A percentile compares a stretch with the other conserved stretches of the same genome.
Evolutionary conservation across 2,329 filamentous ascomycete genomes (phyloP).

Genomic region (Fusarium guadeloupense): DNA sequence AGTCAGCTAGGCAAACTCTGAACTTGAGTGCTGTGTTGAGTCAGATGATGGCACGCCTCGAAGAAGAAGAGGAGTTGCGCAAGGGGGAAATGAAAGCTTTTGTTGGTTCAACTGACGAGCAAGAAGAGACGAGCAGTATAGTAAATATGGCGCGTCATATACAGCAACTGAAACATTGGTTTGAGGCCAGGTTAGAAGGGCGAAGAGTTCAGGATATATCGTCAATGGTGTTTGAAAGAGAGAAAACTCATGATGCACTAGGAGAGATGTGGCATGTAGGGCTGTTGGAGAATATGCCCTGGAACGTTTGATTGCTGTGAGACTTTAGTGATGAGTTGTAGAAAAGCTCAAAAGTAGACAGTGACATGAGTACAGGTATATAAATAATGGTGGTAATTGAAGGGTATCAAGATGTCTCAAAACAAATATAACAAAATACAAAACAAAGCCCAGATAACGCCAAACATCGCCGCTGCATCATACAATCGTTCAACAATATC

Average conservation of each 20-base stretch:
- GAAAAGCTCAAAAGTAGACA: too few species aligned
- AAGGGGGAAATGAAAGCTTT: conserved; percentile 16
- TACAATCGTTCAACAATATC: conserved; percentile 5
- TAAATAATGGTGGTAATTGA: too few species aligned
- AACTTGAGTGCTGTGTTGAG: conserved; percentile 27
- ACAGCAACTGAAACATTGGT: conserved; percentile 46
- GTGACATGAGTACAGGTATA: neutral
- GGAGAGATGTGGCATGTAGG: conserved; percentile 36
- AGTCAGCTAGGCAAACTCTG: conserved; percentile 30
- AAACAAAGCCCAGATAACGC: neutral
- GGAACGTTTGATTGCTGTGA: conserved; percentile 29
- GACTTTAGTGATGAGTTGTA: too few species aligned
- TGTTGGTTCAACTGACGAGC: conserved; percentile 9
- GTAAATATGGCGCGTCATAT: conserved; percentile 39
- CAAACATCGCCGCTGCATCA: neutral
- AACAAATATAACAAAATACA: neutral
- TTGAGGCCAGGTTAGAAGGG: conserved; percentile 39
- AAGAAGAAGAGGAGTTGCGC: conserved; percentile 16
- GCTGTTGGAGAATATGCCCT: conserved; percentile 36
- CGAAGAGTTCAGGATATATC: conserved; percentile 3
- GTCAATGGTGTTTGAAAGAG: neutral
- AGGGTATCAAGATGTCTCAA: conserved; percentile 22
- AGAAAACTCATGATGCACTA: neutral
- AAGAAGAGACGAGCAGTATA: conserved; percentile 31
- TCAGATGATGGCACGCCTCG: conserved; percentile 14